Evolutionary conservation across 805 yeast genomes (phyloP).

Genomic region (Yamadazyma insecticola): DNA sequence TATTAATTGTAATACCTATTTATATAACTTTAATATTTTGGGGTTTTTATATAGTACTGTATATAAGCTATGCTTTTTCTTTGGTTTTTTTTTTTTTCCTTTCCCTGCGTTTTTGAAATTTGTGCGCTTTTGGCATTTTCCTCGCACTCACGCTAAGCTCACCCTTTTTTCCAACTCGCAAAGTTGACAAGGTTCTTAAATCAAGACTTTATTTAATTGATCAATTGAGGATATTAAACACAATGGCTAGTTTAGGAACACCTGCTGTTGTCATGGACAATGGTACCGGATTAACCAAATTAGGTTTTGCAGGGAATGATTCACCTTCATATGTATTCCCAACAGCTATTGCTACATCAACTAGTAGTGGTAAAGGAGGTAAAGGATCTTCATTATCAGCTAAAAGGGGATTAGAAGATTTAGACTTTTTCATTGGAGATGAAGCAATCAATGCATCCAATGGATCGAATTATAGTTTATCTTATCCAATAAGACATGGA

Average conservation of each 20-base stretch:
- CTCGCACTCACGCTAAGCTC: slow-evolving; percentile 1
- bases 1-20: slow-evolving; percentile 33
- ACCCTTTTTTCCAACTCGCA: neutral
- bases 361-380: slow-evolving; percentile 37
- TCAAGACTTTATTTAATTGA: neutral
- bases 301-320: slow-evolving; percentile 98
- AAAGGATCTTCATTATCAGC: slow-evolving; percentile 36
- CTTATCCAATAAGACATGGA: slow-evolving; percentile 94
- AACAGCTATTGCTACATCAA: slow-evolving; percentile 86
- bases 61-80: too few relatives aligned
- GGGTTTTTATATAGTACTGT: slow-evolving; percentile 2
- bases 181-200: slow-evolving; percentile 1
- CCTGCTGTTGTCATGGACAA: slow-evolving; percentile 98
- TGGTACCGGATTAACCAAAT: slow-evolving; percentile 96
- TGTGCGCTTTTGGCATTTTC: neutral
- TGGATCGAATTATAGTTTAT: slow-evolving; percentile 81
- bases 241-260: slow-evolving; percentile 66
- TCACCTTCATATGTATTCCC: slow-evolving; percentile 97
- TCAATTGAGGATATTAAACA: slow-evolving; percentile 1
- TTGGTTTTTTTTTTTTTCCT: too few relatives aligned
- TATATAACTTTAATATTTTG: too few relatives aligned
- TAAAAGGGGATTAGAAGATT: slow-evolving; percentile 88
- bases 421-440: slow-evolving; percentile 93
- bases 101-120: too few relatives aligned
- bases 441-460: slow-evolving; percentile 91